These are phyloP conservation scores for Penicillium janthinellum DNA, from an alignment of 2,329 filamentous ascomycete species.

Conservation along the genomic window DNA sequence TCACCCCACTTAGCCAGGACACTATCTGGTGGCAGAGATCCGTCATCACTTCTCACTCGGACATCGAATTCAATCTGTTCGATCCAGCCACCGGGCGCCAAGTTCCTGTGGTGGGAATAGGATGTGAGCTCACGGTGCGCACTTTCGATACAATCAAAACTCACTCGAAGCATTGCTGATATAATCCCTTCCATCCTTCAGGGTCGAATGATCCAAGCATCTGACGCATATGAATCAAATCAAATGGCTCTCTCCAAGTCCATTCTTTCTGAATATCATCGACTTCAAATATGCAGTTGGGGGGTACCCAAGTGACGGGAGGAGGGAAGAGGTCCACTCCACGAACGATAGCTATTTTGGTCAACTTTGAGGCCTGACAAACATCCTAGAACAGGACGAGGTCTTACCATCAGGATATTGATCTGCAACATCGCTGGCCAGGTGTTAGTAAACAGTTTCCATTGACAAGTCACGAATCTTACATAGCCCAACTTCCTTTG, in stretches of 20 bases:
- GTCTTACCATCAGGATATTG: conserved; percentile 13
- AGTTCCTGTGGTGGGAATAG: neutral
- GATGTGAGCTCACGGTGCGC: neutral
- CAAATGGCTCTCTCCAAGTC: conserved; percentile 6
- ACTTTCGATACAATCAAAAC: neutral
- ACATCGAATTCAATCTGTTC: conserved; percentile 4
- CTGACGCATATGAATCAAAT: conserved; percentile 3
- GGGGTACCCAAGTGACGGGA: conserved; percentile 2
- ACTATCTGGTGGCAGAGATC: neutral
- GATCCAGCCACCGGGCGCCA: conserved; percentile 1
- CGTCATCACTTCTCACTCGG: neutral
- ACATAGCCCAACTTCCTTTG: conserved; percentile 19
- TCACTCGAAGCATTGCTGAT: conserved; percentile 9
- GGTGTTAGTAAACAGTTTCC: neutral
- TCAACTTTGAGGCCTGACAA: neutral
- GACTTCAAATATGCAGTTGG: conserved; percentile 3
- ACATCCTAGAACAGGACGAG: neutral
- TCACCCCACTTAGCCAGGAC: neutral
- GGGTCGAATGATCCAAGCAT: conserved; percentile 2
- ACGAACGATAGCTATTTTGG: conserved; percentile 2
- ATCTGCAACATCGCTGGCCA: conserved; percentile 16
- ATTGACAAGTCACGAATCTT: neutral
- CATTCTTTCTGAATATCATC: conserved; percentile 3
- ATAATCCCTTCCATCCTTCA: neutral
- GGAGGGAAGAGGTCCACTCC: conserved; percentile 7